Percentiles rank a stretch among this genome's conserved stretches.
Conservation (phyloP, 2,329 filamentous ascomycete species). For the Teratosphaeria destructans region DNA sequence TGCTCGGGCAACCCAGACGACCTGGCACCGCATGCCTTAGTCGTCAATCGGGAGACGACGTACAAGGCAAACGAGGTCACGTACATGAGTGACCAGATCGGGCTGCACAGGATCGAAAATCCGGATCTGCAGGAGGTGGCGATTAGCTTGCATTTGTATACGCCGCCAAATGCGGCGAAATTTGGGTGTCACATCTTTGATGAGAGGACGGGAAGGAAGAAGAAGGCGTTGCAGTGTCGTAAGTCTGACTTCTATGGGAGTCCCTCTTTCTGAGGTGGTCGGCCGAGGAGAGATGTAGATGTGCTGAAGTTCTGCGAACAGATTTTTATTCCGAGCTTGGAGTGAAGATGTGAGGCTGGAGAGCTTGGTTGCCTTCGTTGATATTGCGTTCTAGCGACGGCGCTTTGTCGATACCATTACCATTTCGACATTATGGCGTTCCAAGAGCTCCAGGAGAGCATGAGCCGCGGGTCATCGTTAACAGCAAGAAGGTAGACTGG, state of each 20-base stretch:
- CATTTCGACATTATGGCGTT: background rate
- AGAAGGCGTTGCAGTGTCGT: slow-evolving; percentile 56
- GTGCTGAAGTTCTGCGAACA: background rate
- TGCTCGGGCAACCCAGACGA: slow-evolving; percentile 10
- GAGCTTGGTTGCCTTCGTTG: background rate
- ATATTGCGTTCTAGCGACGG: background rate
- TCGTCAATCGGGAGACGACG: slow-evolving; percentile 55
- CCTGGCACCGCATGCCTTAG: slow-evolving; percentile 36
- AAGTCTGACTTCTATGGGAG: background rate
- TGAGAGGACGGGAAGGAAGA: slow-evolving; percentile 61
- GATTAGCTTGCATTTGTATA: slow-evolving; percentile 62
- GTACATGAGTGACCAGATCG: slow-evolving; percentile 84
- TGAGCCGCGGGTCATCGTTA: background rate
- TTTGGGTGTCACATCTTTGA: slow-evolving; percentile 77
- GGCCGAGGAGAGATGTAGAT: background rate
- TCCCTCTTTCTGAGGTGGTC: too few species aligned
- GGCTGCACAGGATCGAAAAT: slow-evolving; percentile 75
- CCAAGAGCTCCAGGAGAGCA: background rate
- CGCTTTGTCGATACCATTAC: background rate
- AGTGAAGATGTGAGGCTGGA: slow-evolving; percentile 12
- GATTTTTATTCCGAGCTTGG: slow-evolving; percentile 56
- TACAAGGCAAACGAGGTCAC: slow-evolving; percentile 65
- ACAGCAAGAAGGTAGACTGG: background rate
- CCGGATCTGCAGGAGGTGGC: slow-evolving; percentile 59
- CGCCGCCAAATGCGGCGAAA: slow-evolving; percentile 73